These are phyloP conservation scores for Diaporthe amygdali DNA, from an alignment of 2,329 filamentous ascomycete species.

Conservation along the genomic window DNA sequence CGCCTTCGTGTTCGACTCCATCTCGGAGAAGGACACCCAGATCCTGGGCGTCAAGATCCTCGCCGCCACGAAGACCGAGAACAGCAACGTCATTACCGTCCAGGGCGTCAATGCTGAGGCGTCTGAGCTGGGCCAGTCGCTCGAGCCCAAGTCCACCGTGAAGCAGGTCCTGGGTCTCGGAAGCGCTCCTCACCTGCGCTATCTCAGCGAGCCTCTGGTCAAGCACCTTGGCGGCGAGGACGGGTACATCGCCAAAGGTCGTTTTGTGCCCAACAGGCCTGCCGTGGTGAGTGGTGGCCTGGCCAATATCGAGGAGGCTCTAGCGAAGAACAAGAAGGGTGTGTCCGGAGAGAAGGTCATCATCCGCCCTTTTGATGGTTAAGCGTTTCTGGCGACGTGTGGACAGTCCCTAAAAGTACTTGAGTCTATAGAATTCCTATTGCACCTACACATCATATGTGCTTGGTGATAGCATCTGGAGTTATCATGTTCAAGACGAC, in stretches of 20 bases:
- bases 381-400: not conserved
- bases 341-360: conserved; percentile 35
- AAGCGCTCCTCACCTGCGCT: conserved; percentile 31
- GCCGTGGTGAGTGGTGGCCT: conserved; percentile 36
- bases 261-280: conserved; percentile 35
- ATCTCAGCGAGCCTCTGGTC: conserved; percentile 36
- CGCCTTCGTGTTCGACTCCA: conserved; percentile 37
- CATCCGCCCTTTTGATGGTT: conserved; percentile 25
- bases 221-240: conserved; percentile 34
- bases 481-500: not conserved
- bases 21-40: conserved; percentile 36
- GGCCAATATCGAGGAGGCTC: conserved; percentile 30
- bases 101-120: conserved; percentile 24
- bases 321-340: conserved; percentile 33
- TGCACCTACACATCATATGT: no score
- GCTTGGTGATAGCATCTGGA: no score
- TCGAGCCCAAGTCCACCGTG: conserved; percentile 13
- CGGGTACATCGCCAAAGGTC: conserved; percentile 36
- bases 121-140: conserved; percentile 25
- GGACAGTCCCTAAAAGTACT: no score
- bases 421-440: not conserved
- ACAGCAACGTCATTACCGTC: conserved; percentile 29
- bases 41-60: conserved; percentile 35
- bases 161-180: conserved; percentile 30
- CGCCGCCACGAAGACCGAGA: conserved; percentile 26